A percentile compares a stretch with the other conserved stretches of the same genome.
These are phyloP conservation scores for Ascochyta viciae-villosae DNA, from an alignment of 2,329 filamentous ascomycete species.

Conservation along the genomic window DNA sequence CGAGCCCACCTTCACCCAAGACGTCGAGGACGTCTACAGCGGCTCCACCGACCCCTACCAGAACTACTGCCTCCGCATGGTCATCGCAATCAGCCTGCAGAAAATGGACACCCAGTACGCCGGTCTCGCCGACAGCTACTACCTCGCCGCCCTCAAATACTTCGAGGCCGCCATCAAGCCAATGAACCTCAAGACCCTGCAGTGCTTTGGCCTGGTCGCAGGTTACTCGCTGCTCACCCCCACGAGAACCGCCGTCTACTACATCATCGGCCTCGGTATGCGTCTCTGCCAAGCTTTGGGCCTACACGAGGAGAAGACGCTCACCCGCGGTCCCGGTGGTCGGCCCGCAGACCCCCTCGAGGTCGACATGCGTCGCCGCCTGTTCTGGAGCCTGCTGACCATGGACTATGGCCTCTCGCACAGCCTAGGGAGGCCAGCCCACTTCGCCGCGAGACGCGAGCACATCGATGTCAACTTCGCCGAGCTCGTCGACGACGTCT, in stretches of 20 bases:
- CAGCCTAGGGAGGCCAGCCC: conserved; percentile 84
- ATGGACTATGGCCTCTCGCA: conserved; percentile 92
- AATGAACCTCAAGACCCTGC: conserved; percentile 90
- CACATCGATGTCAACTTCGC: conserved; percentile 88
- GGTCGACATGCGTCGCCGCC: conserved; percentile 85
- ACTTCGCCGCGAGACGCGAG: conserved; percentile 82
- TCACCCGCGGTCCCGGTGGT: conserved; percentile 68
- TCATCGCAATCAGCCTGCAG: conserved; percentile 93
- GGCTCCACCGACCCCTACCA: conserved; percentile 80
- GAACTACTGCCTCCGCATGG: conserved; percentile 88
- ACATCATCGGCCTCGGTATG: conserved; percentile 86
- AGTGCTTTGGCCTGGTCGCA: conserved; percentile 85
- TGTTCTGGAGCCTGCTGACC: conserved; percentile 86
- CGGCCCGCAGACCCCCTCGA: conserved; percentile 72
- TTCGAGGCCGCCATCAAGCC: conserved; percentile 82
- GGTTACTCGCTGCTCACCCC: conserved; percentile 94
- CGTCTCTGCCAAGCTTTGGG: conserved; percentile 89
- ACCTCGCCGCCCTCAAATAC: conserved; percentile 83
- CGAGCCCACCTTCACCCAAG: conserved; percentile 76
- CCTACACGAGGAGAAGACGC: conserved; percentile 86
- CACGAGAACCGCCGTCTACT: conserved; percentile 90
- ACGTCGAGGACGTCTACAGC: conserved; percentile 81
- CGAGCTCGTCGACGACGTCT: conserved; percentile 78
- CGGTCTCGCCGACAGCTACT: conserved; percentile 94
- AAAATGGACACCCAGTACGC: conserved; percentile 89